phyloP scores from a whole-genome alignment of 257 asterid genomes.

The Lantana camara region DNA sequence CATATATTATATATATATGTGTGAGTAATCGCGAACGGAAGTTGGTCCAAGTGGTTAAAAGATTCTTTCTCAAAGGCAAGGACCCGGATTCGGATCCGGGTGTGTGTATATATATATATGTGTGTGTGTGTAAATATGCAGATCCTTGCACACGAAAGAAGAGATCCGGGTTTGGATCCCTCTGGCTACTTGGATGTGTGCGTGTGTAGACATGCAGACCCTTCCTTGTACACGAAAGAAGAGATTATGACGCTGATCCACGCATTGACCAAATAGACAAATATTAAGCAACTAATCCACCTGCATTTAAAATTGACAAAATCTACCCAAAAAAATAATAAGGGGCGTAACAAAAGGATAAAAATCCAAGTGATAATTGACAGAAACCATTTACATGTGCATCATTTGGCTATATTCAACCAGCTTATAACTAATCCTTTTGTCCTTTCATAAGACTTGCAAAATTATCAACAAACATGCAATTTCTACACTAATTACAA shows the following conservation, averaged over 20 bases:
- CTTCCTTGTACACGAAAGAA: too few relatives aligned
- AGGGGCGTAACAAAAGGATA: neutral
- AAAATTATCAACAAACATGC: neutral
- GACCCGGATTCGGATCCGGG: too few relatives aligned
- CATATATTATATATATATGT: too few relatives aligned
- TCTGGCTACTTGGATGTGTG: too few relatives aligned
- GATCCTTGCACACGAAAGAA: too few relatives aligned
- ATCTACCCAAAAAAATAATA: neutral
- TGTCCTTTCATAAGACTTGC: constrained; percentile 6
- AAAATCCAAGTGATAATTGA: neutral
- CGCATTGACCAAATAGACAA: constrained; percentile 23
- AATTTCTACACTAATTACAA: neutral
- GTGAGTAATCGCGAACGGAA: too few relatives aligned
- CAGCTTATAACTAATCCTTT: constrained; percentile 17
- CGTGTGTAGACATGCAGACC: too few relatives aligned
- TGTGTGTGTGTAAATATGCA: too few relatives aligned
- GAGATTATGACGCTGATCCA: constrained; percentile 7
- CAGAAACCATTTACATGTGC: constrained; percentile 16
- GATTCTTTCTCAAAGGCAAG: too few relatives aligned
- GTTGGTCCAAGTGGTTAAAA: too few relatives aligned
- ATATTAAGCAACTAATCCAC: constrained; percentile 41
- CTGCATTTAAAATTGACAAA: constrained; percentile 15
- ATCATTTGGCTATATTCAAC: constrained; percentile 4
- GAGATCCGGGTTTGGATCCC: too few relatives aligned
- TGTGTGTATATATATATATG: too few relatives aligned